Base-by-base conservation (phyloP, 257 asterid species). In the Dorcoceras hygrometricum region DNA sequence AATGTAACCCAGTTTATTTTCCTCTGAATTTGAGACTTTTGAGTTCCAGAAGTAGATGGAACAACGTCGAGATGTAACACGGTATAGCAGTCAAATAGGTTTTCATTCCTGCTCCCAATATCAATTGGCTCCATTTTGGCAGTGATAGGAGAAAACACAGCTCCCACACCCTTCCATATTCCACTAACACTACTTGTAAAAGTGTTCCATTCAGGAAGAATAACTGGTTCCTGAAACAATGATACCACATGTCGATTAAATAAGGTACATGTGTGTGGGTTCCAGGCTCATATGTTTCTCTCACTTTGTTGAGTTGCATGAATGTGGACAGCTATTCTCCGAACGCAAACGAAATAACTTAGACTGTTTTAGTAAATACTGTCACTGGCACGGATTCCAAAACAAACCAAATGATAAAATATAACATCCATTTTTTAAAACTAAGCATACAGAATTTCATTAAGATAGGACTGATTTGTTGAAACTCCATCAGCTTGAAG, bases 91-190 rank as follows among this genome's bases (percentile, higher is more conserved):
- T 94, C 99, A 79, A 86, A 94, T 71, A 94, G 71, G 83, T 88
- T 71, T 73, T 90, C 95, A 48, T 78, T 77, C 85, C 68, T 90
- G 65, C 81, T 78, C 63, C 95, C 99, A 64, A 87, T 59, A 48
- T 84, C 99, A 51, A 94, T 73, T 22, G 99, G 97, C 88, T 94
- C 99, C 96, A 94, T 94, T 75, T 84, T 95, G 43, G 97, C 97
- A 55, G 97, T 94, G 66, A 82, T 78, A 36, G 99, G 93, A 68
- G 97, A 94, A 84, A 85, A 94, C 7, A 88, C 96, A 31, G 99
- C 97, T 72, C 99, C 99, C 67, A 90, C 95, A 71, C 99, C 99
- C 87, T 88, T 94, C 99, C 99, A 94, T 73, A 90, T 77, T 46
- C 99, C 99, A 77, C 97, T 90, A 64, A 94, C 82, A 75, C 99